A percentile compares a stretch with the other conserved stretches of the same genome.
Evolutionary conservation across 2,329 filamentous ascomycete genomes (phyloP).

Genomic region (Fonsecaea nubica): DNA sequence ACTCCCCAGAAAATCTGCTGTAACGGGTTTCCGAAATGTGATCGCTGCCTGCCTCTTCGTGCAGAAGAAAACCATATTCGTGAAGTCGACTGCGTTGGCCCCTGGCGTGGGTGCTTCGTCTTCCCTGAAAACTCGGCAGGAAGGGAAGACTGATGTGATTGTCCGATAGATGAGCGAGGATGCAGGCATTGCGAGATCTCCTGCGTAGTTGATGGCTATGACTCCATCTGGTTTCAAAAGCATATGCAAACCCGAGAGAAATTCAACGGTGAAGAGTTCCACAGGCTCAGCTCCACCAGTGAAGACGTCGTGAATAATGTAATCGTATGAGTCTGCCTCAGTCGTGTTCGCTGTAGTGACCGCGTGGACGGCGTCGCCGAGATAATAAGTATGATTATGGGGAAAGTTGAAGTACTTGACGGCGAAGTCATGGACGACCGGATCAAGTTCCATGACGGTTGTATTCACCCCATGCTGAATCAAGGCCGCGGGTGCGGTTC

Average conservation of each 20-base stretch:
- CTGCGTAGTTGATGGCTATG: conserved; percentile 95
- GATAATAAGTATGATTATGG: conserved; percentile 75
- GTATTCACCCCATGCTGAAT: conserved; percentile 89
- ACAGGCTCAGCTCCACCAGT: conserved; percentile 94
- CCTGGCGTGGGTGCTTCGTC: conserved; percentile 59
- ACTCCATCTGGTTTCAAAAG: conserved; percentile 80
- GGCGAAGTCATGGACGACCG: conserved; percentile 83
- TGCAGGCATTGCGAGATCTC: conserved; percentile 78
- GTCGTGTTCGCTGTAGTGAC: conserved; percentile 49
- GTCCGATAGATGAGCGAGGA: conserved; percentile 82
- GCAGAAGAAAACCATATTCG: conserved; percentile 97
- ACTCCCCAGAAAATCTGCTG: conserved; percentile 74
- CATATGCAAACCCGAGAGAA: conserved; percentile 72
- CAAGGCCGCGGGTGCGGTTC: conserved; percentile 85
- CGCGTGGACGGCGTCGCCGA: conserved; percentile 81
- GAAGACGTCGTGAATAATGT: conserved; percentile 96
- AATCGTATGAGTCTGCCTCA: conserved; percentile 69
- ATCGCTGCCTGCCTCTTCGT: conserved; percentile 64
- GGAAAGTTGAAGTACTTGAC: conserved; percentile 81
- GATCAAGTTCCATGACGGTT: conserved; percentile 94
- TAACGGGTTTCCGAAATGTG: conserved; percentile 69
- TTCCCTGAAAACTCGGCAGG: conserved; percentile 90
- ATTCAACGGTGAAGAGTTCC: conserved; percentile 84
- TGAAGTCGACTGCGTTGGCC: conserved; percentile 70
- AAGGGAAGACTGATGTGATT: conserved; percentile 81